phyloP scores from a whole-genome alignment of 2,329 filamentous ascomycete genomes.

The Nothophaeocryptopus gaeumannii region DNA sequence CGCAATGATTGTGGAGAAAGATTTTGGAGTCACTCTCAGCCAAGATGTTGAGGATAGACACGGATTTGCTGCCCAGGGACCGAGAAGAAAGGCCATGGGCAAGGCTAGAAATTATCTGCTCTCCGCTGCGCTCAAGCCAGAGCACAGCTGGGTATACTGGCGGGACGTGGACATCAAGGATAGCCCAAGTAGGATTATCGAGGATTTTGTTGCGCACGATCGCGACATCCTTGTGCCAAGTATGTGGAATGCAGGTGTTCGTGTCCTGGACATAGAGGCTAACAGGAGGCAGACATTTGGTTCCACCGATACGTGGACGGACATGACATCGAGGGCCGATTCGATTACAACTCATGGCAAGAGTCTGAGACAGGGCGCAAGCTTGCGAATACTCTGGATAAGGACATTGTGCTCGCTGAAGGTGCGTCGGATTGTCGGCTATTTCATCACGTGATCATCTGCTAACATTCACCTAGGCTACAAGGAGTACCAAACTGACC shows the following conservation, averaged over 20 bases:
- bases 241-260: constrained; percentile 51
- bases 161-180: constrained; percentile 70
- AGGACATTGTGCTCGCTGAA: constrained; percentile 83
- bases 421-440: constrained; percentile 48
- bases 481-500: constrained; percentile 86
- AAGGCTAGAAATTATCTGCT: constrained; percentile 90
- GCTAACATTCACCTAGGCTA: constrained; percentile 60
- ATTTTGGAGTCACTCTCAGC: constrained; percentile 73
- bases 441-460: not conserved
- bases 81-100: constrained; percentile 85
- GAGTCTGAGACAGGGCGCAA: constrained; percentile 82
- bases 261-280: constrained; percentile 11
- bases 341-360: constrained; percentile 99
- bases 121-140: constrained; percentile 76
- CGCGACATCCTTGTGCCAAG: constrained; percentile 91
- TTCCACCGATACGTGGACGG: constrained; percentile 83
- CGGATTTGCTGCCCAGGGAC: constrained; percentile 80
- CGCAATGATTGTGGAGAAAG: constrained; percentile 81
- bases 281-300: constrained; percentile 72
- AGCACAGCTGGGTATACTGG: constrained; percentile 99
- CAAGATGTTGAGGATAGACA: constrained; percentile 83
- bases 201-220: constrained; percentile 94
- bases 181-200: constrained; percentile 68
- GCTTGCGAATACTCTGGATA: constrained; percentile 69
- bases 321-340: constrained; percentile 87